Percentiles rank a stretch among this genome's conserved stretches.
Conservation (phyloP, 2,329 filamentous ascomycete genomes). For the Trichoderma brevicompactum region DNA sequence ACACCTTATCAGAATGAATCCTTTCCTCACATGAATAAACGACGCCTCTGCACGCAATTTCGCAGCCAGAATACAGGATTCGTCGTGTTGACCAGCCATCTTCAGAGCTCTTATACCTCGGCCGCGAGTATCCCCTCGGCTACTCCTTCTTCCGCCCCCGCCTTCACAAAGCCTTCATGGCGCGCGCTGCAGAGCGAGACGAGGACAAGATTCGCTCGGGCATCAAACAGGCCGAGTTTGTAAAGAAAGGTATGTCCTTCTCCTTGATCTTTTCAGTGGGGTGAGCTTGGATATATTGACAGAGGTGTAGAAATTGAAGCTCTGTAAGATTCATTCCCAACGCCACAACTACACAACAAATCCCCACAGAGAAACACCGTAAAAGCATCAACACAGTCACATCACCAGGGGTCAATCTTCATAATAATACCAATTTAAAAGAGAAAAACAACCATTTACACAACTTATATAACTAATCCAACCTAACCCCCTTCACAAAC, state of each 20-base stretch:
- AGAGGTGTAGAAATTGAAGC: constrained; percentile 77
- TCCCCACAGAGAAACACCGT: not conserved
- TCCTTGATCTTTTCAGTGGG: not conserved
- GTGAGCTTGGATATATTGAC: not conserved
- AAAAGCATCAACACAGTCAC: not conserved
- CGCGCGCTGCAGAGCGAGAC: constrained; percentile 70
- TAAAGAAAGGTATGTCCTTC: constrained; percentile 75
- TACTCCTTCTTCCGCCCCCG: constrained; percentile 79
- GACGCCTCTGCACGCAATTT: not conserved
- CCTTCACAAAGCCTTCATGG: constrained; percentile 82
- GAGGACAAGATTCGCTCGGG: constrained; percentile 75
- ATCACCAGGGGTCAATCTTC: not conserved
- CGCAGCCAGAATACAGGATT: too few relatives aligned
- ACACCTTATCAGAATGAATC: too few relatives aligned
- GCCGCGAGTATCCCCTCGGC: constrained; percentile 84
- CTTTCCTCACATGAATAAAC: too few relatives aligned
- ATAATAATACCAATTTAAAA: not conserved
- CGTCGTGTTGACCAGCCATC: not conserved
- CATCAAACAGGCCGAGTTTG: constrained; percentile 80
- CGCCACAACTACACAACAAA: not conserved
- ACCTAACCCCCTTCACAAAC: too few relatives aligned
- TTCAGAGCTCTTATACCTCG: constrained; percentile 80
- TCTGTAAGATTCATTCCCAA: constrained; percentile 63
- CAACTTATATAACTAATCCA: not conserved
- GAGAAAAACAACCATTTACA: not conserved